A percentile compares a stretch with the other conserved stretches of the same genome.
phyloP scores from a whole-genome alignment of 2,329 filamentous ascomycete species.

The Aureobasidium sp. region DNA sequence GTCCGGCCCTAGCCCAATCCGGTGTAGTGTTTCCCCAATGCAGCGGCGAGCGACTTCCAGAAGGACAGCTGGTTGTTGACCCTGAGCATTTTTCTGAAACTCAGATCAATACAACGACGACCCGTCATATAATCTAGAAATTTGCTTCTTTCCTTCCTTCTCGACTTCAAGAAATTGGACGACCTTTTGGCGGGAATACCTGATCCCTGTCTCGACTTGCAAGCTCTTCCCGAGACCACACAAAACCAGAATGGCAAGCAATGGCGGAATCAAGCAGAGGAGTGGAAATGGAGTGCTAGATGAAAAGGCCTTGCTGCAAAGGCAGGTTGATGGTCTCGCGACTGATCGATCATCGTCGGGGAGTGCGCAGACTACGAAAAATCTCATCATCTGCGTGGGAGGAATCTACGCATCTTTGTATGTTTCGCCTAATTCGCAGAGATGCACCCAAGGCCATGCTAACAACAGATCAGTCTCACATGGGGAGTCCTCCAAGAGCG shows the following conservation, averaged over 20 bases:
- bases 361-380: slow-evolving; percentile 36
- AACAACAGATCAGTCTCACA: slow-evolving; percentile 55
- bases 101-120: neutral
- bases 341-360: slow-evolving; percentile 15
- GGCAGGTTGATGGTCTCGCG: slow-evolving; percentile 17
- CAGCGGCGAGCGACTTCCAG: neutral
- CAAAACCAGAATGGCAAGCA: slow-evolving; percentile 10
- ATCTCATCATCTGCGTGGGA: slow-evolving; percentile 79
- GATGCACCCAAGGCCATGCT: neutral
- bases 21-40: too few relatives aligned
- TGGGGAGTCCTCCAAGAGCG: slow-evolving; percentile 97
- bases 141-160: neutral
- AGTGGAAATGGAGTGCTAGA: neutral
- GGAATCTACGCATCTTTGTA: slow-evolving; percentile 98
- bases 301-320: slow-evolving; percentile 14
- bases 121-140: neutral
- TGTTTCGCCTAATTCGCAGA: slow-evolving; percentile 18
- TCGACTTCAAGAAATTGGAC: neutral
- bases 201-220: neutral
- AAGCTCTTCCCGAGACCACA: neutral
- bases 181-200: neutral
- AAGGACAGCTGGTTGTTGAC: slow-evolving; percentile 15
- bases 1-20: too few relatives aligned
- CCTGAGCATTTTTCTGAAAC: slow-evolving; percentile 13
- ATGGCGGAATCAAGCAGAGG: slow-evolving; percentile 14